These are phyloP conservation scores for Alternaria triticina DNA, from an alignment of 2,329 filamentous ascomycete species.

Conservation along the genomic window DNA sequence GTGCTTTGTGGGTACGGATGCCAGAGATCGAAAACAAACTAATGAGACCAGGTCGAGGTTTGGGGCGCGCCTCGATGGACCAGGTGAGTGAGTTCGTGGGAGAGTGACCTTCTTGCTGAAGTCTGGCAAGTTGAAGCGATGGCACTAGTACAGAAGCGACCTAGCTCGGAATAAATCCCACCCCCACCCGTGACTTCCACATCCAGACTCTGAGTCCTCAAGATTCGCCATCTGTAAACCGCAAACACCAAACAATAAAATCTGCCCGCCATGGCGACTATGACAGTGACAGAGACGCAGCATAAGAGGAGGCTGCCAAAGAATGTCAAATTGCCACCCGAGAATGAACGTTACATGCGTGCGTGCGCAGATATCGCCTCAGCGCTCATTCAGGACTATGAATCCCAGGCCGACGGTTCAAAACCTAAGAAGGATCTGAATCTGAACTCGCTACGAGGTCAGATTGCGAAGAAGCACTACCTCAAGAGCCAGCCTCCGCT, in stretches of 20 bases:
- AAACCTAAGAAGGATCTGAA: constrained; percentile 86
- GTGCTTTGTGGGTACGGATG: neutral
- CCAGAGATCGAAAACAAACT: rapidly evolving
- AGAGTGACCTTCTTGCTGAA: neutral
- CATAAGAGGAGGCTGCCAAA: constrained; percentile 66
- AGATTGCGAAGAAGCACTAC: constrained; percentile 91
- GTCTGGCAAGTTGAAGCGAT: constrained; percentile 4
- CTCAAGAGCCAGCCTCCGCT: constrained; percentile 86
- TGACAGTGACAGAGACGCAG: constrained; percentile 61
- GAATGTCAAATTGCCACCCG: constrained; percentile 78
- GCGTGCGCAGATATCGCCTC: constrained; percentile 96
- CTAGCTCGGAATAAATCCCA: constrained; percentile 21
- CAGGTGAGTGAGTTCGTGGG: neutral
- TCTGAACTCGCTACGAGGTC: constrained; percentile 84
- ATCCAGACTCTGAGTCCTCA: constrained; percentile 23
- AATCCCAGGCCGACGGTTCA: constrained; percentile 75
- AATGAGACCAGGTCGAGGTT: neutral
- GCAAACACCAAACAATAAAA: constrained; percentile 6
- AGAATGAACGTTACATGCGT: constrained; percentile 92
- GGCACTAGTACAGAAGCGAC: constrained; percentile 6
- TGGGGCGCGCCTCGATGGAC: neutral
- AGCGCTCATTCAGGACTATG: constrained; percentile 91
- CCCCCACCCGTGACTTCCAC: constrained; percentile 36
- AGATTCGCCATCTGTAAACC: constrained; percentile 28
- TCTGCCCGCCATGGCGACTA: constrained; percentile 64